Evolutionary conservation across 148 eudicot genomes (phyloP), one percentile per base, ranked within the genome.

Genomic region (Nepenthes gracilis): DNA sequence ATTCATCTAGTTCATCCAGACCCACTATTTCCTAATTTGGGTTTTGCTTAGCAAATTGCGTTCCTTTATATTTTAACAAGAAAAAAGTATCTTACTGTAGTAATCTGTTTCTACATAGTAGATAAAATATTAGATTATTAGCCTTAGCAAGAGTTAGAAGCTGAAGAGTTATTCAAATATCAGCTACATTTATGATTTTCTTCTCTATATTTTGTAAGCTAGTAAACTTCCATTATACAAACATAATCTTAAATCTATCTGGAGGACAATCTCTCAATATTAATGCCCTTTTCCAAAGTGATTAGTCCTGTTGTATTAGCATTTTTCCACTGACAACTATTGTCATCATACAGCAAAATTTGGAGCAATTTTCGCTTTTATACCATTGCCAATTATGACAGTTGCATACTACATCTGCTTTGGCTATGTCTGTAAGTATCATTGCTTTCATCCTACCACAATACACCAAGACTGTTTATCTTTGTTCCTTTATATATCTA

Each of bases 101-200:
- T n/a, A n/a, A n/a, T n/a, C n/a, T n/a, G n/a, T n/a, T n/a, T n/a
- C n/a, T n/a, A n/a, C n/a, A n/a, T 3, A 36, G 60, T 73, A 91
- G 97, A 36, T 96, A 91, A 70, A 83, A 85, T 76, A 89, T 84
- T 36, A 93, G 96, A 55, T 69, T 83, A 47, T 68, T 85, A 62
- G 97, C 85, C 49, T 55, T 87, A 70, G 87, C 97, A 67, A 83
- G 73, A 77, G 81, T 79, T 43, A 90, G 90, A 71, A 87, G 90
- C 60, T 68, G 97, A 76, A 77, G 86, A 64, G 84, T 85, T 13
- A 48, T 83, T 70, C 93, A 87, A 59, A 73, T 87, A 64, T 81
- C 92, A n/a, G 70, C 89, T 8, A 71, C 59, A 4, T 87, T 85
- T 60, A 79, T 85, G 93, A 67, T 91, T 33, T 52, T 85, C 49